Evolutionary conservation across 2,329 filamentous ascomycete genomes (phyloP), one percentile per base, ranked within the genome.

Genomic region (Akanthomyces muscarius): DNA sequence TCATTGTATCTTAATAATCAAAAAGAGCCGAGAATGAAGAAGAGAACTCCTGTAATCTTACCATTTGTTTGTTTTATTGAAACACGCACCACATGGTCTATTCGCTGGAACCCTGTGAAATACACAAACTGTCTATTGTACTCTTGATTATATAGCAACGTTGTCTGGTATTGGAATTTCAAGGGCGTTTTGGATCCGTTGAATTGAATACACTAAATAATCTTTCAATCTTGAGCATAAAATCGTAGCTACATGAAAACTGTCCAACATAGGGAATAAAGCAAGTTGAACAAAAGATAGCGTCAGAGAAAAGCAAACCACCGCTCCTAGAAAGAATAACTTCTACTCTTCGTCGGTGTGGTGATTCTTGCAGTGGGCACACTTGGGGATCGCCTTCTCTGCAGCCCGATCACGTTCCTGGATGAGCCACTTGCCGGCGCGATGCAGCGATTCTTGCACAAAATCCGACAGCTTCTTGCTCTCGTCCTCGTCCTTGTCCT

Each of bases 1-100:
- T 75, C 60, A 73, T 74, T 47, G 68, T 75, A 53, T 72, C 74
- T 59, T 76, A 11, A 6, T 30, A 30, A 30, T 30, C 4, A 67
- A 69, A 60, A 18, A 6, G 11, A 21, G 23, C 38, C 11, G 23
- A 51, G 28, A 42, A 41, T 7, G 13, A 36, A 18, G 36, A 53
- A 47, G 36, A 54, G 38, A 28, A 36, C 25, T n/a, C 38, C 23
- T 53, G 50, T 47, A 50, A 47, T 53, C 36, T 30, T 42, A 2
- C 7, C 38, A 28, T n/a, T 23, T 48, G 30, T 28, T 41, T 16
- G 21, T 42, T 42, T 14, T 5, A 16, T 6, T 18, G 18, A 47
- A n/a, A 33, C 53, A 18, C 25, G 38, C 21, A 58, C 41, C 21
- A 18, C 23, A 25, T 23, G 45, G 33, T 28, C 30, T 48, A 8